Base-by-base conservation (phyloP, 257 asterid species). In the Orobanche coerulescens region DNA sequence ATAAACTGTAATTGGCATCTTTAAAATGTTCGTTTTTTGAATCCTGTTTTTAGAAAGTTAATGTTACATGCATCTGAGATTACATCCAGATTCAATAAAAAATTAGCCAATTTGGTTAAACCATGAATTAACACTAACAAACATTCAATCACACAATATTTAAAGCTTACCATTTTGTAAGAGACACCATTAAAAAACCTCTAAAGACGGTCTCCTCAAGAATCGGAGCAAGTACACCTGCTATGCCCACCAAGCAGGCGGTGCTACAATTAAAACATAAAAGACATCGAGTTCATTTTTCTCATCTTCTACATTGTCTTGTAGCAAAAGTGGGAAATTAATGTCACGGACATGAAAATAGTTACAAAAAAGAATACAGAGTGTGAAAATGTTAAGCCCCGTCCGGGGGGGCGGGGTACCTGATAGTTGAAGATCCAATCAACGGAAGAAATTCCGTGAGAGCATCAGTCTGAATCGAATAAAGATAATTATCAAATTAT, bases 191-290 rank as follows among this genome's bases (percentile, higher is more conserved):
- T 63, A 93, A 73, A 67, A 93, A 93, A 30, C 98, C 98, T 77
- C 98, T 80, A 73, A 93, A 88, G 70, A 92, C 82, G 13, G 90
- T 93, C 77, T 93, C 98, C 78, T 93, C 98, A 34, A 93, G 95
- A 80, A 93, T 53, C 36, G 98, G 98, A 58, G 98, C 98, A 65
- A 93, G 95, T 55, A 93, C 70, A 3, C 98, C 98, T 9, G 96
- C 81, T 67, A 93, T 83, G 47, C 98, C 98, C 20, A 93, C 82
- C 81, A 93, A 81, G 71, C 89, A 82, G 50, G 85, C 95, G 23
- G 97, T 93, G 83, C 97, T 93, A 73, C 77, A 79, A 51, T 31
- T 26, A 14, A 58, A 61, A 67, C 28, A 5, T 16, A 40, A 24
- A 52, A 54, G 58, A 62, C 12, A 58, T 14, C 66, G 18, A 69